Base-by-base conservation (phyloP, 139 green algal species). In the Micromonas pusilla region DNA sequence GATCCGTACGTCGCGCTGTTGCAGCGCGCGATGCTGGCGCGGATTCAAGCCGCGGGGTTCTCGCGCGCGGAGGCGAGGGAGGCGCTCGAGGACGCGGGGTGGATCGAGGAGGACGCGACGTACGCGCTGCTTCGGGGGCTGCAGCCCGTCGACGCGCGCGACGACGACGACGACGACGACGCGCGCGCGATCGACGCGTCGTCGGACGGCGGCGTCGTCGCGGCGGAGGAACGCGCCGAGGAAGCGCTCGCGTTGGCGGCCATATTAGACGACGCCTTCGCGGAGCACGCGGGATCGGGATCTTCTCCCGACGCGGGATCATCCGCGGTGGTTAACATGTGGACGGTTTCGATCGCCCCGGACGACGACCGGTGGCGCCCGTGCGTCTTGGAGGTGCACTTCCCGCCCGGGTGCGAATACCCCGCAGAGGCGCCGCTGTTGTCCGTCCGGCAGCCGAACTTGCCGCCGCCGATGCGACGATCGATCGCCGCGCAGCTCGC, bases 61-160 rank as follows among this genome's bases (percentile, higher is more conserved):
- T 33, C 21, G 1, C 26, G 37, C 3, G 68, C 68, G 6, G 68
- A 75, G 33, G 52, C 68, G 3, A 31, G 37, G 4, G 9, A 63
- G 30, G 37, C 37, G 1, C 53, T 75, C n/a, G 68, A 75, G 32
- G 30, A 23, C 1, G 16, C 23, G n/a, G 68, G 68, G 16, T 75
- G 68, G 68, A 33, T 75, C 19, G 68, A 75, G 37, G 68, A 75
- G 53, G 68, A 75, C 37, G 68, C 68, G 20, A 63, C 30, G 37
- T 75, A 39, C 2, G 68, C 37, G 37, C 31, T 75, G 38, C 38
- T 75, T 6, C 60, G 33, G 30, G 21, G 34, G 0, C 30, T 75
- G 31, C 68, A 75, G 25, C 68, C 68, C 23, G 37, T 23, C 16
- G 13, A 53, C 68, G 68, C 16, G 23, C 5, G 33, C 1, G 37